Percentiles rank a stretch among this genome's conserved stretches.
Conservation (phyloP, 2,329 filamentous ascomycete species). For the Stagonosporopsis chrysanthemi region DNA sequence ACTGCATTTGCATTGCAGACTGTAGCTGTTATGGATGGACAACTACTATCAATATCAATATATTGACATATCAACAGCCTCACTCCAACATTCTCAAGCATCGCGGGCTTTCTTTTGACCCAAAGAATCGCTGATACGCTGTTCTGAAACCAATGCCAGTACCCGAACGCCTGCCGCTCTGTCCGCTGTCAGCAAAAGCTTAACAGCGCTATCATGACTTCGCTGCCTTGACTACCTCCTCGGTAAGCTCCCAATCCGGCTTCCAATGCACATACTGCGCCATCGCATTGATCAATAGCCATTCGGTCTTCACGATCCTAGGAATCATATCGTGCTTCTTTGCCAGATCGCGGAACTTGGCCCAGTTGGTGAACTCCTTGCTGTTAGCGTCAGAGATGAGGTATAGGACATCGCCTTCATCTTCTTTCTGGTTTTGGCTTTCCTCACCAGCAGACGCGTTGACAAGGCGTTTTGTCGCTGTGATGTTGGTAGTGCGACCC, state of each 20-base stretch:
- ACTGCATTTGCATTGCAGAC: not conserved
- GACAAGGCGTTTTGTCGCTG: conserved; percentile 51
- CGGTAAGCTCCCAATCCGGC: conserved; percentile 43
- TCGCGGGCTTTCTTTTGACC: conserved; percentile 2
- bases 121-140: conserved; percentile 23
- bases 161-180: conserved; percentile 30
- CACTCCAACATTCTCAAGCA: conserved; percentile 7
- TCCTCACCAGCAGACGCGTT: conserved; percentile 37
- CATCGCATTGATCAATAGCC: conserved; percentile 90
- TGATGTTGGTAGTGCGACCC: conserved; percentile 73
- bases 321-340: conserved; percentile 79
- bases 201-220: conserved; percentile 21
- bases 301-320: conserved; percentile 83
- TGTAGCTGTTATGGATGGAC: not conserved
- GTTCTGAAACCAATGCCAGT: conserved; percentile 20
- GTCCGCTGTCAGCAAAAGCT: conserved; percentile 16
- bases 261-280: conserved; percentile 71
- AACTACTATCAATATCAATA: conserved; percentile 5
- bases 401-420: conserved; percentile 67
- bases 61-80: conserved; percentile 7
- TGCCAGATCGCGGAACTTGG: conserved; percentile 80
- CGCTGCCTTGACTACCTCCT: conserved; percentile 39
- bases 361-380: conserved; percentile 78
- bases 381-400: conserved; percentile 73
- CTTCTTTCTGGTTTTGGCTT: conserved; percentile 69